Evolutionary conservation across 1,139 yeast genomes (phyloP).

Genomic region (Yamadazyma pseudoaaseri): DNA sequence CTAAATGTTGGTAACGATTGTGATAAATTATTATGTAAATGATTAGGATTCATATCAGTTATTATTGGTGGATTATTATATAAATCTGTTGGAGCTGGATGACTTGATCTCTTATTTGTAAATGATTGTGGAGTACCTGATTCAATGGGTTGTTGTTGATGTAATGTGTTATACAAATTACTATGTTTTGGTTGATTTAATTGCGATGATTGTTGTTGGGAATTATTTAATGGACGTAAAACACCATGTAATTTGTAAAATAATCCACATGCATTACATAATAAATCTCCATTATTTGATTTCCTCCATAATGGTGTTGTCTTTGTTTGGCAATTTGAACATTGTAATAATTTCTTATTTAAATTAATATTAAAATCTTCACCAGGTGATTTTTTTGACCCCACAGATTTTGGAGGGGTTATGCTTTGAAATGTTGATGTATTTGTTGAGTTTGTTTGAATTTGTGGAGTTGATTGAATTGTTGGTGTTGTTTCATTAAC

Average conservation of each 20-base stretch:
- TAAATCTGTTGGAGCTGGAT: slow-evolving; percentile 1
- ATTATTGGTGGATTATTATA: slow-evolving; percentile 1
- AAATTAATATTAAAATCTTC: slow-evolving; percentile 6
- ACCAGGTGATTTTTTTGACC: slow-evolving; percentile 14
- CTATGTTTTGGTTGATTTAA: slow-evolving; percentile 4
- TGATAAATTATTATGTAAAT: slow-evolving; percentile 3
- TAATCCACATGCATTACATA: slow-evolving; percentile 50
- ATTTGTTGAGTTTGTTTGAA: not conserved
- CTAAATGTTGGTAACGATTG: slow-evolving; percentile 7
- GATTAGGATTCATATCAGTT: not conserved
- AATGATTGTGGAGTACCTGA: not conserved
- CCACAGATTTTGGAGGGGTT: slow-evolving; percentile 20
- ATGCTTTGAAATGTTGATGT: slow-evolving; percentile 12
- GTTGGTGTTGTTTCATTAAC: not conserved
- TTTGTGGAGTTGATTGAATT: not conserved
- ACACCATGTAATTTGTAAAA: slow-evolving; percentile 48
- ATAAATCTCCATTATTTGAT: slow-evolving; percentile 42
- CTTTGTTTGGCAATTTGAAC: slow-evolving; percentile 45
- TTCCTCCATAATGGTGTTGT: slow-evolving; percentile 51
- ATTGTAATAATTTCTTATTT: slow-evolving; percentile 30
- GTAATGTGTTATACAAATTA: slow-evolving; percentile 7
- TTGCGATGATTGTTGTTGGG: slow-evolving; percentile 1
- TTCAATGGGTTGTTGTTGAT: slow-evolving; percentile 2
- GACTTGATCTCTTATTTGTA: not conserved
- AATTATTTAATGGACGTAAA: slow-evolving; percentile 36